A percentile compares a stretch with the other conserved stretches of the same genome.
phyloP scores from a whole-genome alignment of 306 rosid genomes.

The Hippophae rhamnoides region DNA sequence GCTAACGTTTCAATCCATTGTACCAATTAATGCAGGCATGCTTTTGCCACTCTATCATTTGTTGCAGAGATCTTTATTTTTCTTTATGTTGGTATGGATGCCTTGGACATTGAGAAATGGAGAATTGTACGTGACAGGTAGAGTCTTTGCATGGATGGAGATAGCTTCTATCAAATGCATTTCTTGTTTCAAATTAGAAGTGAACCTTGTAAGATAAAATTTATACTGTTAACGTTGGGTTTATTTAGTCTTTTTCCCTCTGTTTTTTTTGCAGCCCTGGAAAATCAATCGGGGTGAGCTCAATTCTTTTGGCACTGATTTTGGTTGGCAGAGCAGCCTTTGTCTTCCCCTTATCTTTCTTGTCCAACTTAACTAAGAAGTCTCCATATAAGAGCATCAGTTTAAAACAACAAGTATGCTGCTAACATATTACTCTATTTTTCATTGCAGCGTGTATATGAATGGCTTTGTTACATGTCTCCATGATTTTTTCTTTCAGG shows the following conservation, averaged over 20 bases:
- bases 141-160: constrained; percentile 3
- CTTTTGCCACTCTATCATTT: constrained; percentile 85
- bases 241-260: constrained; percentile 17
- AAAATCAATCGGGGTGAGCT: constrained; percentile 76
- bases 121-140: constrained; percentile 74
- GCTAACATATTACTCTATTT: constrained; percentile 5
- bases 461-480: not conserved
- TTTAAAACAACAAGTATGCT: constrained; percentile 77
- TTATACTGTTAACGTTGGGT: constrained; percentile 1
- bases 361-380: constrained; percentile 76
- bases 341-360: constrained; percentile 74
- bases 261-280: constrained; percentile 47
- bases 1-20: constrained; percentile 14
- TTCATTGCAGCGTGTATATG: not conserved
- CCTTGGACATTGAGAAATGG: constrained; percentile 96
- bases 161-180: constrained; percentile 8
- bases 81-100: constrained; percentile 98
- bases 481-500: constrained; percentile 29
- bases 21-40: constrained; percentile 52
- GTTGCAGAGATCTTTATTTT: constrained; percentile 87
- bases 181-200: not conserved
- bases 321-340: constrained; percentile 94
- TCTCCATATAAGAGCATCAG: constrained; percentile 49
- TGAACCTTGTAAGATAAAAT: not conserved
- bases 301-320: constrained; percentile 68